Conservation (phyloP, 176 grass and related monocot genomes). For the Lolium multiflorum region DNA sequence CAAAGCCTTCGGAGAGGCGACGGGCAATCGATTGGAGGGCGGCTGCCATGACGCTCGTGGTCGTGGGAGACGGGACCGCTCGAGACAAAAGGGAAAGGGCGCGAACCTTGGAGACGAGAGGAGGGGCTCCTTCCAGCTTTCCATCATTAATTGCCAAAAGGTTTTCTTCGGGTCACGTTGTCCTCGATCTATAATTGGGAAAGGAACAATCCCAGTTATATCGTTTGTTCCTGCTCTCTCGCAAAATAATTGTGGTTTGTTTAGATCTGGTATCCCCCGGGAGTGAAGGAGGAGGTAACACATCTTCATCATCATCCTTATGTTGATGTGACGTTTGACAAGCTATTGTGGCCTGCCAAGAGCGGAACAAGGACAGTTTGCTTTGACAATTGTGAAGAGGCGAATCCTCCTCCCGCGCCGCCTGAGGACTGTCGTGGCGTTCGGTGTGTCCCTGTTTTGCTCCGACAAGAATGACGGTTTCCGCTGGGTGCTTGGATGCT, state of each 20-base stretch:
- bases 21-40: neutral
- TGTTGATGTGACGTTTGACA: neutral
- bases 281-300: neutral
- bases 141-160: constrained; percentile 59
- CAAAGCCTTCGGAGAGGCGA: neutral
- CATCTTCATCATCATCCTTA: neutral
- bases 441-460: no score
- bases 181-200: constrained; percentile 34
- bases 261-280: neutral
- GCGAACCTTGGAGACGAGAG: constrained; percentile 24
- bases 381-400: neutral
- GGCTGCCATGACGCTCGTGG: neutral
- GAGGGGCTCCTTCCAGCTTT: constrained; percentile 26
- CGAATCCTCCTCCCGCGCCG: no score
- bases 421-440: no score
- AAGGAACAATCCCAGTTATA: neutral
- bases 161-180: neutral
- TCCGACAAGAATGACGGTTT: no score
- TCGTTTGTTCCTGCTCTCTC: neutral
- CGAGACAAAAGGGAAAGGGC: constrained; percentile 38
- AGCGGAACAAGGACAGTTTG: neutral
- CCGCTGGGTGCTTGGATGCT: no score
- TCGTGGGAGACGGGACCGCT: constrained; percentile 22
- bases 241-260: neutral
- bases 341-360: neutral